phyloP scores from a whole-genome alignment of 148 eudicot genomes.

The Rhododendron mucronatum region DNA sequence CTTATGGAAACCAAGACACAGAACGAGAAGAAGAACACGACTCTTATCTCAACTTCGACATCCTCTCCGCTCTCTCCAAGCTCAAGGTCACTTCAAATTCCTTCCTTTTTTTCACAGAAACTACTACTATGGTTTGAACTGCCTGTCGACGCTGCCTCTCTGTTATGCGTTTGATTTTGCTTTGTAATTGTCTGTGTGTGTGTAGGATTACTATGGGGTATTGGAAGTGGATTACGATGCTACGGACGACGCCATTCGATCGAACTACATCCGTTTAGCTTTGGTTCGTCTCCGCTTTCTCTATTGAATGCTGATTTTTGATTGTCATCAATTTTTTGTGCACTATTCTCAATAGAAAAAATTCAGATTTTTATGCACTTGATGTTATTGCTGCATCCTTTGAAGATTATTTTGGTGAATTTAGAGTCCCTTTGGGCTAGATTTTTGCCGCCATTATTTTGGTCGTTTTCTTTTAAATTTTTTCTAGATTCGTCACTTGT shows the following conservation, averaged over 20 bases:
- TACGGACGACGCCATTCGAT: slow-evolving; percentile 73
- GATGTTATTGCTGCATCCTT: background rate
- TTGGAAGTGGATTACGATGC: slow-evolving; percentile 93
- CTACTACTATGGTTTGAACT: background rate
- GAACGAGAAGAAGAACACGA: slow-evolving; percentile 28
- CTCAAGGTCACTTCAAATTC: slow-evolving; percentile 44
- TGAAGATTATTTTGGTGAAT: background rate
- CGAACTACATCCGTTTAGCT: slow-evolving; percentile 84
- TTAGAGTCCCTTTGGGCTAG: background rate
- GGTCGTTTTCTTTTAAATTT: background rate
- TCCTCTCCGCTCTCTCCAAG: slow-evolving; percentile 50
- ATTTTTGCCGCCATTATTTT: background rate
- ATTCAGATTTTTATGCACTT: background rate
- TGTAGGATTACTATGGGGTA: slow-evolving; percentile 77
- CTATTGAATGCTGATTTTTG: background rate
- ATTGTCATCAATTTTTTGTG: too few relatives aligned
- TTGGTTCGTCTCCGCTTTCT: slow-evolving; percentile 44
- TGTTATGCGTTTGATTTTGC: background rate
- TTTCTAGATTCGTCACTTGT: background rate
- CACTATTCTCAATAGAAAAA: background rate
- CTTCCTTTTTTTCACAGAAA: background rate
- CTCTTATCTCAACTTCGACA: slow-evolving; percentile 55
- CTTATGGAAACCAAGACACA: slow-evolving; percentile 12
- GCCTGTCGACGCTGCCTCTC: background rate
- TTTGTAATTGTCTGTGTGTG: background rate